phyloP scores from a whole-genome alignment of 1,284 basidiomycete species.

The Malassezia pachydermatis region DNA sequence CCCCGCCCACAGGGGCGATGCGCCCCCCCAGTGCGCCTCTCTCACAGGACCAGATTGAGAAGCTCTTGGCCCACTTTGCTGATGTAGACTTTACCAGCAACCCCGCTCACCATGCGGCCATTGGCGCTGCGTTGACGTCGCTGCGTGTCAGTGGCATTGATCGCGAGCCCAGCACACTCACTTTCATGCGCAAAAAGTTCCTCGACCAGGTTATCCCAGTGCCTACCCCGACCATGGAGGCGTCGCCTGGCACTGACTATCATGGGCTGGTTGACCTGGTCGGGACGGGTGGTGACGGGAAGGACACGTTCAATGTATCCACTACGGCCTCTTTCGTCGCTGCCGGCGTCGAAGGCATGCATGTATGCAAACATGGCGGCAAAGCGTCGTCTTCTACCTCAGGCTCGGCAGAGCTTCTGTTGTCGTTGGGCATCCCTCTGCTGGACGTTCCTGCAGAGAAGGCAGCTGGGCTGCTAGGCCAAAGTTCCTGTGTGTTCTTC shows the following conservation, averaged over 20 bases:
- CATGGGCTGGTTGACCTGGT: conserved; percentile 50
- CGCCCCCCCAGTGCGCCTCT: conserved; percentile 1
- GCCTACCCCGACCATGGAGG: neutral
- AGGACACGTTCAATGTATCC: conserved; percentile 95
- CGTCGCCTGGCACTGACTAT: conserved; percentile 15
- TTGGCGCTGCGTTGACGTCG: conserved; percentile 38
- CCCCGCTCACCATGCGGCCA: conserved; percentile 35
- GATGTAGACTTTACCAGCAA: conserved; percentile 40
- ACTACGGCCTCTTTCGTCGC: conserved; percentile 90
- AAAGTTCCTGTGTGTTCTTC: conserved; percentile 73
- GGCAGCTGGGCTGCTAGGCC: conserved; percentile 23
- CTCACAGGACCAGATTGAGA: conserved; percentile 22
- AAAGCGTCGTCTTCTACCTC: conserved; percentile 87
- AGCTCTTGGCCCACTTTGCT: conserved; percentile 37
- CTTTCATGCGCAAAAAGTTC: conserved; percentile 32
- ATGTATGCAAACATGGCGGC: conserved; percentile 92
- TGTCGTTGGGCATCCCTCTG: conserved; percentile 69
- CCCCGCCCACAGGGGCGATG: conserved; percentile 4
- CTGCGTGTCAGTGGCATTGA: conserved; percentile 39
- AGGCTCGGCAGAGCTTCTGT: conserved; percentile 83
- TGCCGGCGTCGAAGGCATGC: conserved; percentile 72
- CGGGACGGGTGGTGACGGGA: conserved; percentile 85
- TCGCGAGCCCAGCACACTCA: conserved; percentile 28
- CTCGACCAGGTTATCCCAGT: conserved; percentile 19
- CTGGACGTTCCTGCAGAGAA: conserved; percentile 58